Percentiles rank a stretch among this genome's conserved stretches.
These are phyloP conservation scores for Aspergillus hiratsukae DNA, from an alignment of 2,329 filamentous ascomycete species.

Conservation along the genomic window DNA sequence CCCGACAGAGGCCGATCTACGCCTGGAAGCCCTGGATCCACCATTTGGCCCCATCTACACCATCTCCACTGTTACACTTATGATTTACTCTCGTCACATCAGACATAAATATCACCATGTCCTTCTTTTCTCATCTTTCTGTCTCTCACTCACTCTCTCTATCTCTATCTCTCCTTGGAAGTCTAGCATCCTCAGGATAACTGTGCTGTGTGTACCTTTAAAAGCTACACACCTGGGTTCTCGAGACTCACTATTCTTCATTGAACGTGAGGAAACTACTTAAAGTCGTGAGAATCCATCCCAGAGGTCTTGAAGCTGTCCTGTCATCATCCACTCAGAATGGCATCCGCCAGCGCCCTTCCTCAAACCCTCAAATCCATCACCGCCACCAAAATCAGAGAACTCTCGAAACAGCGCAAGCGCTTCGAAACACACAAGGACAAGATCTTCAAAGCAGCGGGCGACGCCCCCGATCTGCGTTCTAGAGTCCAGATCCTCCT, in stretches of 20 bases:
- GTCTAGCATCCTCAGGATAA: neutral
- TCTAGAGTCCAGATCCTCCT: slow-evolving; percentile 31
- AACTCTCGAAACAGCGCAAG: slow-evolving; percentile 50
- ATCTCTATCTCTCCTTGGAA: neutral
- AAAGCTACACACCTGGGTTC: neutral
- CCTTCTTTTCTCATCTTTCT: neutral
- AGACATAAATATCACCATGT: neutral
- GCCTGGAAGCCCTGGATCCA: no score
- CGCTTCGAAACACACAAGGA: slow-evolving; percentile 48
- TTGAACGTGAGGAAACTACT: neutral
- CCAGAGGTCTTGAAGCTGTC: no score
- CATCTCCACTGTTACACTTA: neutral
- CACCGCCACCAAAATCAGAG: slow-evolving; percentile 54
- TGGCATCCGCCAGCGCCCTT: slow-evolving; percentile 36
- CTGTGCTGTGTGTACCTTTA: neutral
- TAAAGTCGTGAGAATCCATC: no score
- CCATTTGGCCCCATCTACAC: no score
- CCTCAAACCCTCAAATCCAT: slow-evolving; percentile 53
- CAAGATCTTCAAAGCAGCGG: slow-evolving; percentile 35
- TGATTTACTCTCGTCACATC: neutral
- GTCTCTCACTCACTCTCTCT: neutral
- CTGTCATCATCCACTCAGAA: slow-evolving; percentile 14
- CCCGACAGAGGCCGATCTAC: neutral
- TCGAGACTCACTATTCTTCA: neutral
- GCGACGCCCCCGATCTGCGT: slow-evolving; percentile 23